Evolutionary conservation across 352 stramenopile species (phyloP).

Genomic region (Phytophthora chlamydospora): DNA sequence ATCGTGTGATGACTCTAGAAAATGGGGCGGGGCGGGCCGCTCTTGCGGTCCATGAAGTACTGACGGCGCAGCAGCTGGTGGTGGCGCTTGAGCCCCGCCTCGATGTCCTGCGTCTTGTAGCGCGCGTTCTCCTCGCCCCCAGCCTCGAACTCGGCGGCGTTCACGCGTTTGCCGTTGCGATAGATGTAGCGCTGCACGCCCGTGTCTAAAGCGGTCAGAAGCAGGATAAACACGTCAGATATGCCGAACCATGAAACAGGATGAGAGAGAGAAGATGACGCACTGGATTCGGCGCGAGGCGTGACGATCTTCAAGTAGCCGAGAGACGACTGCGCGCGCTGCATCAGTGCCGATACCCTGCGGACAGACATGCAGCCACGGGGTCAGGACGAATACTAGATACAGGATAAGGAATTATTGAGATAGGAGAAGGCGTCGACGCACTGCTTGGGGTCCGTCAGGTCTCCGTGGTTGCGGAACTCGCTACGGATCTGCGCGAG

Average conservation of each 20-base stretch:
- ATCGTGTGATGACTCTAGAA: conserved; percentile 31
- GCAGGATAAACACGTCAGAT: neutral
- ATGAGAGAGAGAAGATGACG: conserved; percentile 12
- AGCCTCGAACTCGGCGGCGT: conserved; percentile 46
- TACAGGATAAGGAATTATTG: conserved; percentile 2
- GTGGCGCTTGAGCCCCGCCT: conserved; percentile 73
- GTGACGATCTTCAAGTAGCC: conserved; percentile 89
- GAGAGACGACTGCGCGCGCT: conserved; percentile 84
- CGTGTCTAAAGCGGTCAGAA: conserved; percentile 39
- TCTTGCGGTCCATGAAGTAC: conserved; percentile 88
- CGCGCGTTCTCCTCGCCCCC: conserved; percentile 62
- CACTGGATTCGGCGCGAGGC: conserved; percentile 62
- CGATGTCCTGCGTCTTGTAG: conserved; percentile 78
- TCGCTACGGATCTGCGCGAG: conserved; percentile 79
- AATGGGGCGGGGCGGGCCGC: conserved; percentile 43
- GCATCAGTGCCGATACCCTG: conserved; percentile 70
- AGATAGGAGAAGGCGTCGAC: conserved; percentile 22
- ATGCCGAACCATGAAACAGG: neutral
- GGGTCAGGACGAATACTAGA: neutral
- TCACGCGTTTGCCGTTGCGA: conserved; percentile 77
- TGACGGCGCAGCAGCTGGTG: conserved; percentile 80
- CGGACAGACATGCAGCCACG: too few species aligned
- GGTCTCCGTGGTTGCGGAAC: conserved; percentile 67
- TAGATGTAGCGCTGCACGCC: conserved; percentile 85
- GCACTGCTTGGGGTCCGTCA: conserved; percentile 72